These are phyloP conservation scores for Calonectria multiphialidica DNA, from an alignment of 2,329 filamentous ascomycete species.

Conservation along the genomic window DNA sequence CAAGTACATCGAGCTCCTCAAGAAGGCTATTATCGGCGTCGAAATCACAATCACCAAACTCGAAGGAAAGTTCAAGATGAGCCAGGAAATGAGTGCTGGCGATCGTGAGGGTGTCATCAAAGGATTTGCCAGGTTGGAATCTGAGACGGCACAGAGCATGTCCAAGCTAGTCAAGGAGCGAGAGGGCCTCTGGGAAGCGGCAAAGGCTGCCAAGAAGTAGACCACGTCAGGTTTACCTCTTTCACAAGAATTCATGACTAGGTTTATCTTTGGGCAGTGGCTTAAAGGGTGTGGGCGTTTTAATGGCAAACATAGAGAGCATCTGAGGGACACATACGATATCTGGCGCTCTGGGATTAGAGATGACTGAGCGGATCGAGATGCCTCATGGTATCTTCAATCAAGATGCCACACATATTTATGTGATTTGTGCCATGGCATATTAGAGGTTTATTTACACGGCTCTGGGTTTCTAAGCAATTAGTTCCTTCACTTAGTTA, in stretches of 20 bases:
- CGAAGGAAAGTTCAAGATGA: conserved; percentile 76
- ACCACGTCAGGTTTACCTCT: rapidly evolving
- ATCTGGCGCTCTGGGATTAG: neutral
- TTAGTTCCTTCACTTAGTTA: too few relatives aligned
- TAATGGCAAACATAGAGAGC: neutral
- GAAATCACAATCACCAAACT: conserved; percentile 68
- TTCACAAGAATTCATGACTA: too few relatives aligned
- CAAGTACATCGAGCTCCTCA: conserved; percentile 66
- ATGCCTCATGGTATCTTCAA: too few relatives aligned
- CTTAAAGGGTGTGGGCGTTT: neutral
- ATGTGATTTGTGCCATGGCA: too few relatives aligned
- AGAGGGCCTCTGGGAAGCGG: conserved; percentile 42
- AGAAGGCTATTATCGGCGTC: conserved; percentile 71
- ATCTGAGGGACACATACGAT: neutral
- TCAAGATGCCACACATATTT: too few relatives aligned
- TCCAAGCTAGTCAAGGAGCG: conserved; percentile 48
- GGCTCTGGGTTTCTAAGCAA: too few relatives aligned
- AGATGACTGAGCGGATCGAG: too few relatives aligned
- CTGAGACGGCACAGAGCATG: conserved; percentile 47
- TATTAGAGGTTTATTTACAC: too few relatives aligned
- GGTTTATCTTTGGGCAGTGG: neutral
- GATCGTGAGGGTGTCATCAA: conserved; percentile 69
- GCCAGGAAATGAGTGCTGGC: conserved; percentile 66
- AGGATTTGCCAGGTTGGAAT: conserved; percentile 60
- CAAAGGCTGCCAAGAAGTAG: conserved; percentile 21